Evolutionary conservation across 345 rosid genomes (phyloP).

Genomic region (Rhodamnia argentea): DNA sequence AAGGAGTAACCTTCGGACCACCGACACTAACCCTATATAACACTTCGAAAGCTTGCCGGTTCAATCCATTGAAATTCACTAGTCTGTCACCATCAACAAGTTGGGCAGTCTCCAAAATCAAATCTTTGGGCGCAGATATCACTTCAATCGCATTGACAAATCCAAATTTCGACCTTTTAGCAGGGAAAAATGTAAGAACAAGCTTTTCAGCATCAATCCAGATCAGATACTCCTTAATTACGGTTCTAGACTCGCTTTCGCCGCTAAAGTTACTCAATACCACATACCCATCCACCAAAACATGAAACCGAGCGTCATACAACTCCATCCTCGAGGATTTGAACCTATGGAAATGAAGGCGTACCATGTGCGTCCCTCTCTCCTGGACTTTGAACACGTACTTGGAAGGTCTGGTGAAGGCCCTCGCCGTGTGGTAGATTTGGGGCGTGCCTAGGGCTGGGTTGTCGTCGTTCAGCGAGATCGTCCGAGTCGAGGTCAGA

Average conservation of each 20-base stretch:
- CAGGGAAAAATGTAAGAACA: conserved; percentile 46
- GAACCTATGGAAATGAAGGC: conserved; percentile 59
- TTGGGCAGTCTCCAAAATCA: conserved; percentile 49
- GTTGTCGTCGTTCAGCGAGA: conserved; percentile 17
- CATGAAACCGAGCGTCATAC: conserved; percentile 50
- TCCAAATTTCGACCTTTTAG: conserved; percentile 31
- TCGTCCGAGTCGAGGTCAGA: conserved; percentile 21
- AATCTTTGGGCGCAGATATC: conserved; percentile 79
- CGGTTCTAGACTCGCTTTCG: conserved; percentile 7
- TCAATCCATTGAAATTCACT: conserved; percentile 37
- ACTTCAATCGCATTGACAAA: conserved; percentile 86
- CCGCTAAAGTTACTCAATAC: conserved; percentile 59
- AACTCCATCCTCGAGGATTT: conserved; percentile 30
- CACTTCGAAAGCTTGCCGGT: conserved; percentile 47
- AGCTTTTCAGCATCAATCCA: conserved; percentile 39
- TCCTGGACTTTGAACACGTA: conserved; percentile 54
- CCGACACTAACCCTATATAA: conserved; percentile 65
- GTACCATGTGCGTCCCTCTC: conserved; percentile 64
- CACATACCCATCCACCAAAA: conserved; percentile 55
- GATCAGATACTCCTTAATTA: conserved; percentile 59
- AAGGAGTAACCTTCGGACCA: conserved; percentile 79
- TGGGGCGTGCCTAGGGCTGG: conserved; percentile 16
- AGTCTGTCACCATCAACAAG: conserved; percentile 24
- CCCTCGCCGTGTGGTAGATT: conserved; percentile 59
- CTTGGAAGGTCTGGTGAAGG: conserved; percentile 46